Percentiles rank a stretch among this genome's conserved stretches.
Evolutionary conservation across 148 eudicot species (phyloP).

Genomic region (Rhododendron mucronatum): DNA sequence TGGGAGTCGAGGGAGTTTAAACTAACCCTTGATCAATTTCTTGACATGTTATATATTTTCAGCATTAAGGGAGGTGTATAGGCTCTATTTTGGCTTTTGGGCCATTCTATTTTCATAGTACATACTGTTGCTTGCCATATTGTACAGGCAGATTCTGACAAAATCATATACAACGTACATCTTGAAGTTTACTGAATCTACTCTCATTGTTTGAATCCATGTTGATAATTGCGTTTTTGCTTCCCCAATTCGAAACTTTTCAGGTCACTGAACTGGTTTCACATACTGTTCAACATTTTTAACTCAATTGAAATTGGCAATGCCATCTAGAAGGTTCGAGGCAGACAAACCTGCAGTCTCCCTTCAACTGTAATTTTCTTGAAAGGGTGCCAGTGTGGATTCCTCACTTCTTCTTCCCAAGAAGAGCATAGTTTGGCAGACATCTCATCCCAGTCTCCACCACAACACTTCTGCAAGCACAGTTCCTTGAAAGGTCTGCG

Average conservation of each 20-base stretch:
- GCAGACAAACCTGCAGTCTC: constrained; percentile 4
- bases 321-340: background rate
- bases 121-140: background rate
- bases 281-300: background rate
- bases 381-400: constrained; percentile 27
- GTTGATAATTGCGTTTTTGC: background rate
- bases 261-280: background rate
- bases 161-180: background rate
- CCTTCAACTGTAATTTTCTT: constrained; percentile 12
- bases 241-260: background rate
- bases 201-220: background rate
- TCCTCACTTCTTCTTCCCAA: constrained; percentile 21
- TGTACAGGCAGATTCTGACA: background rate
- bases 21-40: too few species aligned
- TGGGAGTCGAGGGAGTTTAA: too few species aligned
- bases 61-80: too few species aligned
- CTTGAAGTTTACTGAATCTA: background rate
- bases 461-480: constrained; percentile 7
- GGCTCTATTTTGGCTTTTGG: too few species aligned
- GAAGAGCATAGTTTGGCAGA: constrained; percentile 18
- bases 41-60: too few species aligned
- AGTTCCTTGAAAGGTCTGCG: constrained; percentile 14
- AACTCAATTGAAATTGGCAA: background rate
- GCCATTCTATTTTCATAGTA: background rate
- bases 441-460: constrained; percentile 14